phyloP scores from a whole-genome alignment of 1,284 basidiomycete genomes.

The Ustilago esculenta region DNA sequence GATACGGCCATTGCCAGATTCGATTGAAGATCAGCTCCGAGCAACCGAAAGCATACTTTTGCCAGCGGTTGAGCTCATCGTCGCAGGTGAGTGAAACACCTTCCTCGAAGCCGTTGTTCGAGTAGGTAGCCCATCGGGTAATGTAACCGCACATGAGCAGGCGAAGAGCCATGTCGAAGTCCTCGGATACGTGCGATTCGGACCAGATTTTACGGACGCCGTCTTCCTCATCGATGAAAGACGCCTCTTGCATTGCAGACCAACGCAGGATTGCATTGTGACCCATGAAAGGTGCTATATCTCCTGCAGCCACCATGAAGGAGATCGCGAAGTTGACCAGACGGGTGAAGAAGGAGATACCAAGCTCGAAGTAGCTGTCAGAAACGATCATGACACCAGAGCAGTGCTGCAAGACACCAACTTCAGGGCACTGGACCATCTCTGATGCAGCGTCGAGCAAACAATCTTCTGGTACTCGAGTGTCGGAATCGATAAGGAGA shows the following conservation, averaged over 20 bases:
- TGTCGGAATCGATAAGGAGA: conserved; percentile 75
- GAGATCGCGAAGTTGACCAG: conserved; percentile 56
- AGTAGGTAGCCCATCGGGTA: conserved; percentile 85
- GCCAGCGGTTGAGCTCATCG: conserved; percentile 84
- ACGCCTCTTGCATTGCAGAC: conserved; percentile 82
- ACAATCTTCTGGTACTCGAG: conserved; percentile 85
- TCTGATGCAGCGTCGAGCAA: conserved; percentile 86
- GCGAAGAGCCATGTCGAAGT: conserved; percentile 79
- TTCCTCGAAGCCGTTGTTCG: conserved; percentile 81
- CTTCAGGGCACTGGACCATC: conserved; percentile 77
- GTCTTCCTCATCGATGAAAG: conserved; percentile 76
- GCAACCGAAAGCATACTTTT: conserved; percentile 82
- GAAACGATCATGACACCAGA: conserved; percentile 84
- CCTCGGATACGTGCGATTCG: conserved; percentile 81
- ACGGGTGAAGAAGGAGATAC: conserved; percentile 77
- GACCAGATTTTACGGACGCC: conserved; percentile 80
- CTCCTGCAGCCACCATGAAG: conserved; percentile 69
- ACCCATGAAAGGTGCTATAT: conserved; percentile 78
- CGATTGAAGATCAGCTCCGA: conserved; percentile 67
- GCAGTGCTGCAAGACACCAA: conserved; percentile 84
- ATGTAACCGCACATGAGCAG: conserved; percentile 71
- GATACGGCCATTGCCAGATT: conserved; percentile 75
- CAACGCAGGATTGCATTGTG: conserved; percentile 88
- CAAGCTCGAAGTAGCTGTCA: conserved; percentile 85
- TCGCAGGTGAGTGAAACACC: conserved; percentile 81